Percentiles rank a stretch among this genome's conserved stretches.
These are phyloP conservation scores for Toxoplasma gondii DNA, from an alignment of 169 alveolate genomes.

Conservation along the genomic window DNA sequence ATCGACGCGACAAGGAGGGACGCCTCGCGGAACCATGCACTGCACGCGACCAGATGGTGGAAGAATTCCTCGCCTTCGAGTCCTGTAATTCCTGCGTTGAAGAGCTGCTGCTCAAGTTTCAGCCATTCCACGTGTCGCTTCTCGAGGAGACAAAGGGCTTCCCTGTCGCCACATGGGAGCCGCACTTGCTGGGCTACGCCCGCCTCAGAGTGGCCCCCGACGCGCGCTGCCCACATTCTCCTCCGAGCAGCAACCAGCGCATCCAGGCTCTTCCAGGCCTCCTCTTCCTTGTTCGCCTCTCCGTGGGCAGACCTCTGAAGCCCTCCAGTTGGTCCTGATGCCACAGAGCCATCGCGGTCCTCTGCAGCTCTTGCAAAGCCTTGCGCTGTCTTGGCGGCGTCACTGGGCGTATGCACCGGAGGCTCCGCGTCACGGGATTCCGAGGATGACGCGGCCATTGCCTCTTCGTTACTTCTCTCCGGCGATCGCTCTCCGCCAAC, in stretches of 20 bases:
- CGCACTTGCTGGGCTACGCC: background rate
- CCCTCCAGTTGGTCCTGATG: background rate
- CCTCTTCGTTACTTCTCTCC: too few relatives aligned
- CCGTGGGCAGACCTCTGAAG: background rate
- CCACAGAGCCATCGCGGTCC: background rate
- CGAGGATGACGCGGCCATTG: too few relatives aligned
- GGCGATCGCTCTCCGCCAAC: constrained; percentile 14
- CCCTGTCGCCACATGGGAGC: background rate
- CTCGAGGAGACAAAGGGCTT: background rate
- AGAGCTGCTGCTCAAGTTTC: constrained; percentile 63
- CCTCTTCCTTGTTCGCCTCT: constrained; percentile 30
- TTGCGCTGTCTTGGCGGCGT: background rate
- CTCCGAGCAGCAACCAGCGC: background rate
- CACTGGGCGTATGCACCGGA: too few relatives aligned
- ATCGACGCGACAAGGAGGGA: constrained; percentile 34
- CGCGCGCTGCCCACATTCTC: background rate
- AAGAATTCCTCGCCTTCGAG: constrained; percentile 56
- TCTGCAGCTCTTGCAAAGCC: background rate
- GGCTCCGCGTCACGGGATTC: too few relatives aligned
- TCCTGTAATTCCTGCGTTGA: constrained; percentile 53
- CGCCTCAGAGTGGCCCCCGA: background rate
- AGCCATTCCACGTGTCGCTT: constrained; percentile 48
- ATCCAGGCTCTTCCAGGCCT: background rate
- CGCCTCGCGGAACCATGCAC: constrained; percentile 68
- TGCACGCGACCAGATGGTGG: constrained; percentile 50